Evolutionary conservation across 2,329 filamentous ascomycete genomes (phyloP).

Genomic region (Orbilia quercus): DNA sequence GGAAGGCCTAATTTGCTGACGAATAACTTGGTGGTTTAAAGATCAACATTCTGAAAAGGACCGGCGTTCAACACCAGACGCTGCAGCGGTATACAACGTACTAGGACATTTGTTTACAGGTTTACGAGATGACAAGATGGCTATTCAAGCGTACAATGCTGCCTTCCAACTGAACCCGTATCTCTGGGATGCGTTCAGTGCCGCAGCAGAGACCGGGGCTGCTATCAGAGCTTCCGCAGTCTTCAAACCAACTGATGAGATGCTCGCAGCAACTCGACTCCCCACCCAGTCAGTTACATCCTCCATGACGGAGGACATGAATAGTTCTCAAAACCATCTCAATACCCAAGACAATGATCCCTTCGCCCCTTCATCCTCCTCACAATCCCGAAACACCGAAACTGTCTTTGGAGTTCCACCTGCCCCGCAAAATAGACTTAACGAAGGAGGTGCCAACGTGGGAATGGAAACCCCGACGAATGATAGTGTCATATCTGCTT

Average conservation of each 20-base stretch:
- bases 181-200: conserved; percentile 96
- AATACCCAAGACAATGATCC: conserved; percentile 63
- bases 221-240: conserved; percentile 65
- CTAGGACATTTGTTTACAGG: conserved; percentile 87
- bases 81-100: conserved; percentile 82
- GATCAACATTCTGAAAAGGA: conserved; percentile 79
- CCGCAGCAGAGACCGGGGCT: conserved; percentile 80
- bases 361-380: conserved; percentile 61
- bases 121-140: conserved; percentile 82
- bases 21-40: conserved; percentile 59
- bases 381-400: conserved; percentile 60
- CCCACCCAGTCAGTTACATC: conserved; percentile 61
- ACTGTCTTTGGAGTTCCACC: conserved; percentile 67
- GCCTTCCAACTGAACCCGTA: conserved; percentile 90
- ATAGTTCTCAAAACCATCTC: conserved; percentile 14
- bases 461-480: conserved; percentile 67
- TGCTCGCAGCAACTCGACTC: conserved; percentile 65
- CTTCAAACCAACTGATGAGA: conserved; percentile 78
- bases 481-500: conserved; percentile 55
- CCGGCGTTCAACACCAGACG: conserved; percentile 81
- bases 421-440: conserved; percentile 62
- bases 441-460: conserved; percentile 62
- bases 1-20: conserved; percentile 7
- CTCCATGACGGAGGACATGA: conserved; percentile 61
- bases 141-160: conserved; percentile 86